phyloP scores from a whole-genome alignment of 1,139 yeast genomes.

The Hyphopichia wangnamkhiaoensis region DNA sequence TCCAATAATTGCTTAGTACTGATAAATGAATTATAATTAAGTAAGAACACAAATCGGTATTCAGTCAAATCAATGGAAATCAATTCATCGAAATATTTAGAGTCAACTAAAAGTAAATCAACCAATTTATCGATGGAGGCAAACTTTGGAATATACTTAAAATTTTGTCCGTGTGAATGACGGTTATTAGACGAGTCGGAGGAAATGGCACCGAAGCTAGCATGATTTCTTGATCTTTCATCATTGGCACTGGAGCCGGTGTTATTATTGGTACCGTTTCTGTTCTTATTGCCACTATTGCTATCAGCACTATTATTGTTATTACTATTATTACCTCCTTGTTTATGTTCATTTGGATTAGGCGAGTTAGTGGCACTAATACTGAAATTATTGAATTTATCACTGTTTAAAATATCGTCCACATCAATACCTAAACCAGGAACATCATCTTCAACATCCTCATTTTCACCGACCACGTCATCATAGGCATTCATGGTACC shows the following conservation, averaged over 20 bases:
- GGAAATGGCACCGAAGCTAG: slow-evolving; percentile 8
- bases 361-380: slow-evolving; percentile 14
- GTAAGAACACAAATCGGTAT: slow-evolving; percentile 44
- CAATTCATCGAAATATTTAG: slow-evolving; percentile 37
- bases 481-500: slow-evolving; percentile 17
- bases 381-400: slow-evolving; percentile 39
- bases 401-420: slow-evolving; percentile 45
- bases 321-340: not conserved
- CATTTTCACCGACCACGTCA: slow-evolving; percentile 26
- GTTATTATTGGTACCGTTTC: not conserved
- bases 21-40: slow-evolving; percentile 45
- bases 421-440: slow-evolving; percentile 49
- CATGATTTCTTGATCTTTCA: slow-evolving; percentile 6
- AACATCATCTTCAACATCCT: slow-evolving; percentile 38
- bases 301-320: no score
- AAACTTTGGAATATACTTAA: slow-evolving; percentile 40
- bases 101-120: slow-evolving; percentile 44
- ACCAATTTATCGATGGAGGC: slow-evolving; percentile 43
- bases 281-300: not conserved
- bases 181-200: slow-evolving; percentile 8
- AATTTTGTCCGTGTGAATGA: slow-evolving; percentile 10
- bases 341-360: slow-evolving; percentile 10
- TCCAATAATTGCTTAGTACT: slow-evolving; percentile 45
- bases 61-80: slow-evolving; percentile 45
- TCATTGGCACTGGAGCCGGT: slow-evolving; percentile 4